A percentile compares a stretch with the other conserved stretches of the same genome.
Evolutionary conservation across 2,329 filamentous ascomycete genomes (phyloP).

Genomic region (Aspergillus hiratsukae): DNA sequence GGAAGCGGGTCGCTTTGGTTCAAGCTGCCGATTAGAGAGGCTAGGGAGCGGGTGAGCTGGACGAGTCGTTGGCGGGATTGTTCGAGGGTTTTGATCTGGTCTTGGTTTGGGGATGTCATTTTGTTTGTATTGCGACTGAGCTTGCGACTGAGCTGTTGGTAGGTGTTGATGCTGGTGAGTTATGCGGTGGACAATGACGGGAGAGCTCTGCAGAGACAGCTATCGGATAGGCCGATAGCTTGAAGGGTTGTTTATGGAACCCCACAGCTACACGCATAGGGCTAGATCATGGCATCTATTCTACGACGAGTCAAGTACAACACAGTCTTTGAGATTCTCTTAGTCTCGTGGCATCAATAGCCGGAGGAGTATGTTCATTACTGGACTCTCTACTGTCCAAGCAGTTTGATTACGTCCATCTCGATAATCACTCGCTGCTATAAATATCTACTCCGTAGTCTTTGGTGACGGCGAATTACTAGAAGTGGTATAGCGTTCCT

Average conservation of each 20-base stretch:
- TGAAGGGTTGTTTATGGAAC: not conserved
- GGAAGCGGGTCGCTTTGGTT: conserved; percentile 62
- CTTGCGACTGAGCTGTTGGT: not conserved
- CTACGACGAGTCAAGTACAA: not conserved
- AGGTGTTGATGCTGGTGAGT: not conserved
- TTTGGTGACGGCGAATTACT: no score
- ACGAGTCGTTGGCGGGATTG: conserved; percentile 64
- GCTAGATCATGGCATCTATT: not conserved
- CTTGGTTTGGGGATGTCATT: conserved; percentile 37
- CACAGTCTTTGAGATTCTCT: not conserved
- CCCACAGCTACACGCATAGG: not conserved
- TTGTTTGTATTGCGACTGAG: not conserved
- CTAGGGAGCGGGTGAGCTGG: conserved; percentile 65
- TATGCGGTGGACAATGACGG: not conserved
- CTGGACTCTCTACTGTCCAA: not conserved
- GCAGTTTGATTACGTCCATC: not conserved
- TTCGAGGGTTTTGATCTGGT: conserved; percentile 61
- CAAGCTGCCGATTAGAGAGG: conserved; percentile 59
- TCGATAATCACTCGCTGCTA: not conserved
- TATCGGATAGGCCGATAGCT: not conserved
- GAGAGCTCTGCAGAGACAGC: not conserved
- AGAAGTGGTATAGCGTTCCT: no score
- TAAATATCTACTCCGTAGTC: not conserved
- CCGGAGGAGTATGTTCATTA: not conserved
- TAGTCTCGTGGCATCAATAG: not conserved